Percentiles rank a stretch among this genome's conserved stretches.
Conservation (phyloP, 1,139 yeast genomes). For the Blastobotrys malaysiensis region DNA sequence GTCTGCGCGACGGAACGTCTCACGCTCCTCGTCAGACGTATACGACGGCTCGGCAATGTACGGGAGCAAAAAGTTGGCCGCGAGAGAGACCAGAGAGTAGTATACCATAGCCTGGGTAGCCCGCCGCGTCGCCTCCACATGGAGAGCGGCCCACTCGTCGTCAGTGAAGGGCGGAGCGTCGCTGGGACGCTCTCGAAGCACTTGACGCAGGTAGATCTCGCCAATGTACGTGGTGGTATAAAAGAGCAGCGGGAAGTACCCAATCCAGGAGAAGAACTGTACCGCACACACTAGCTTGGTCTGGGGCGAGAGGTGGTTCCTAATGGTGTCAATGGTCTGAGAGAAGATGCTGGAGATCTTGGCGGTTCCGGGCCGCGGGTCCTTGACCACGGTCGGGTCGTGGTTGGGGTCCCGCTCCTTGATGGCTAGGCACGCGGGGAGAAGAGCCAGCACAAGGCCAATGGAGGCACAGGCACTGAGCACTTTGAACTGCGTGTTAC, state of each 20-base stretch:
- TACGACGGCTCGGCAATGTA: constrained; percentile 19
- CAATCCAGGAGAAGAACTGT: constrained; percentile 36
- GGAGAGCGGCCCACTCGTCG: constrained; percentile 17
- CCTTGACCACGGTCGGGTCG: constrained; percentile 36
- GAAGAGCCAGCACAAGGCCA: constrained; percentile 38
- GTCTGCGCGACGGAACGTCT: constrained; percentile 1
- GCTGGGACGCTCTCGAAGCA: constrained; percentile 16
- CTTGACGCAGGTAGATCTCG: constrained; percentile 32
- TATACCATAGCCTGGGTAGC: constrained; percentile 36
- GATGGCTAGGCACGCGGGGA: constrained; percentile 37
- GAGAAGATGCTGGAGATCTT: constrained; percentile 16
- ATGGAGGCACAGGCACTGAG: constrained; percentile 44
- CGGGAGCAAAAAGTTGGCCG: constrained; percentile 33
- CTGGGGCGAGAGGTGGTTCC: constrained; percentile 27
- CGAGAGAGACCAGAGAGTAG: constrained; percentile 34
- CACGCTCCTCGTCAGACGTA: constrained; percentile 5
- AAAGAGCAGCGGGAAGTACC: constrained; percentile 36
- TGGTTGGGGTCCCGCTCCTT: constrained; percentile 44
- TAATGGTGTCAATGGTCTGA: constrained; percentile 38
- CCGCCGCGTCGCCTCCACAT: constrained; percentile 30
- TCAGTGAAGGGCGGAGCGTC: constrained; percentile 17
- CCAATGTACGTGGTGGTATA: constrained; percentile 40
- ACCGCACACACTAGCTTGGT: constrained; percentile 29
- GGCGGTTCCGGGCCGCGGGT: not conserved
- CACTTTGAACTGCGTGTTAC: constrained; percentile 47